These are phyloP conservation scores for Tardiomyces depauwii DNA, from an alignment of 1,139 yeast species.

Conservation along the genomic window DNA sequence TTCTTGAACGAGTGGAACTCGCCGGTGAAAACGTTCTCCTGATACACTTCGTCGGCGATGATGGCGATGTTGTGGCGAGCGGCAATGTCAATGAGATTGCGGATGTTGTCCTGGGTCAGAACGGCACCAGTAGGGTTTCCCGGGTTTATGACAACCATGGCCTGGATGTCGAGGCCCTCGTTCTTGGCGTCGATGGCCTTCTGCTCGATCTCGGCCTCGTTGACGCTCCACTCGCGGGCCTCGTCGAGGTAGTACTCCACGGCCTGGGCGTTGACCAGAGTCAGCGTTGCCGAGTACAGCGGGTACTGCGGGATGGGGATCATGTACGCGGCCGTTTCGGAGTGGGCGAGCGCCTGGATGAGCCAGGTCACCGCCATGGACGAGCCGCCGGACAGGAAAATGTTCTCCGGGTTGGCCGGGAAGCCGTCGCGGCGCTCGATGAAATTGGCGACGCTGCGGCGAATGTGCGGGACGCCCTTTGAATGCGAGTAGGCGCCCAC, in stretches of 20 bases:
- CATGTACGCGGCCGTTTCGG: constrained; percentile 66
- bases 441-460: constrained; percentile 72
- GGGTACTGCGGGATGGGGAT: constrained; percentile 98
- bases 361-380: constrained; percentile 79
- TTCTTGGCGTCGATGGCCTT: constrained; percentile 41
- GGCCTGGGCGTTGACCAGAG: constrained; percentile 70
- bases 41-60: constrained; percentile 98
- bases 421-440: constrained; percentile 62
- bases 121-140: constrained; percentile 97
- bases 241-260: constrained; percentile 86
- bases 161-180: constrained; percentile 55
- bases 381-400: constrained; percentile 87
- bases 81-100: constrained; percentile 61
- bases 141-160: constrained; percentile 89
- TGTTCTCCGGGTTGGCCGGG: constrained; percentile 54
- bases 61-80: constrained; percentile 76
- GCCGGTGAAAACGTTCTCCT: constrained; percentile 66
- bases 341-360: constrained; percentile 56
- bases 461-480: constrained; percentile 65
- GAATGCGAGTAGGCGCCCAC: constrained; percentile 93
- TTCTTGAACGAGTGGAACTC: constrained; percentile 36
- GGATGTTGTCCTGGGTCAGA: constrained; percentile 52
- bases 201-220: constrained; percentile 51
- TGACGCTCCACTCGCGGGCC: constrained; percentile 70
- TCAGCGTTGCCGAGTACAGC: constrained; percentile 82